Base-by-base conservation (phyloP, 2,329 filamentous ascomycete genomes). In the Ilyonectria robusta region DNA sequence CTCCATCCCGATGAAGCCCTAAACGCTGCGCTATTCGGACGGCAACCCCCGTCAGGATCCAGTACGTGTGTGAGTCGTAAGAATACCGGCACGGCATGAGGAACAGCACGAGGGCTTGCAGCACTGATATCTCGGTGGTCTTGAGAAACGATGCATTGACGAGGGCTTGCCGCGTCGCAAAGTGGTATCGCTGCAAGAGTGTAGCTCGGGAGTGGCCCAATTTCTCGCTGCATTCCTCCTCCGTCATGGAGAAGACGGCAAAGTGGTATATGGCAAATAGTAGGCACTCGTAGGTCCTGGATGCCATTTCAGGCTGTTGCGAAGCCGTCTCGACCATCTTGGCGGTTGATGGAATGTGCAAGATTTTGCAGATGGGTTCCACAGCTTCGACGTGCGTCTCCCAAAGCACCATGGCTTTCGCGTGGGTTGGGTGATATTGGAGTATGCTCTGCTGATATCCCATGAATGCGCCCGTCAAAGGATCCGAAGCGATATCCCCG, bases 11-110 rank as follows among this genome's bases (percentile, higher is more conserved):
- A 56, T 89, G 83, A 7, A 89, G 77, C 1, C 86, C 86, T 77
- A 90, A 85, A 11, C 85, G 82, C 66, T 86, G 83, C 1, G 84
- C 86, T 48, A 87, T 85, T 44, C 87, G 85, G 23, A 87, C 78
- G 0, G 85, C 85, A 33, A 88, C 75, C 4, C 84, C 85, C 10
- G 87, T 81, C 31, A 85, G 51, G 40, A 65, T 84, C 85, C 85
- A 89, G 59, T 84, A 83, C 0, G 84, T 84, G 44, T 85, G 82
- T 13, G 83, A 79, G 65, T 87, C 85, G 46, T 81, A 82, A 1
- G 71, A 70, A 21, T 81, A 78, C 46, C 84, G 81, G 9, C 75
- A 74, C 50, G 77, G 40, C 1, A 82, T 70, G 37, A 88, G 74
- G 58, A 84, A 87, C 0, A 89, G 77, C 1, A 85, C 78, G 51